These are phyloP conservation scores for Claviceps arundinis DNA, from an alignment of 2,329 filamentous ascomycete genomes.

Conservation along the genomic window DNA sequence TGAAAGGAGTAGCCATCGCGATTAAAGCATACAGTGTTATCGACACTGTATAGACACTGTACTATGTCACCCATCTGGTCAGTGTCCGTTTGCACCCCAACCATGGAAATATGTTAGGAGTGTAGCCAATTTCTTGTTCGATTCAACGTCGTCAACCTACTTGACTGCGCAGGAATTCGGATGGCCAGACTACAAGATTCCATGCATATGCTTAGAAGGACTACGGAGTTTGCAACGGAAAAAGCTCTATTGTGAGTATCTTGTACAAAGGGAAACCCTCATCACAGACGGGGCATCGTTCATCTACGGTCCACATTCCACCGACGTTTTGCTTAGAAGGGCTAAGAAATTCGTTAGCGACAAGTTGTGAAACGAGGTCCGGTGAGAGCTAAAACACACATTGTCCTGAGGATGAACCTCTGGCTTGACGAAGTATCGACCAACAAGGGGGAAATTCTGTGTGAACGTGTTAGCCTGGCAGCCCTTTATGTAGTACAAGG, in stretches of 20 bases:
- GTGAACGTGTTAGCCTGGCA: not conserved
- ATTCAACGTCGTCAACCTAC: not conserved
- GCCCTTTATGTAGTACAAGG: too few relatives aligned
- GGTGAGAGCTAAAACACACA: constrained; percentile 28
- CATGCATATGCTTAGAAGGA: not conserved
- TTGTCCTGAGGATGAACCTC: constrained; percentile 48
- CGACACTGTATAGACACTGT: not conserved
- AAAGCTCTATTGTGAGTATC: constrained; percentile 24
- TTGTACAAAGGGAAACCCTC: constrained; percentile 23
- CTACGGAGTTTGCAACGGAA: not conserved
- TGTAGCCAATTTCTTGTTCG: not conserved
- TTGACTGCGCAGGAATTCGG: not conserved
- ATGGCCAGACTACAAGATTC: too few relatives aligned
- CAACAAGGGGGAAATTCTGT: constrained; percentile 43
- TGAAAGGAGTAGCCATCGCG: not conserved
- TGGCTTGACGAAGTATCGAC: constrained; percentile 36
- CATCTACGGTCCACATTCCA: constrained; percentile 15
- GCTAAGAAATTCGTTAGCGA: constrained; percentile 18
- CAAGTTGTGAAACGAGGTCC: too few relatives aligned
- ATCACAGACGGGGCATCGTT: constrained; percentile 12
- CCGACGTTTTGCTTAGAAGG: constrained; percentile 24
- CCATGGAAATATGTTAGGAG: too few relatives aligned
- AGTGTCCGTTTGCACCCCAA: too few relatives aligned
- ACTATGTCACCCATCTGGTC: too few relatives aligned
- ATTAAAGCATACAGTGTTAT: not conserved